Conservation (phyloP, 176 grass and related monocot species). For the Juncus effusus region DNA sequence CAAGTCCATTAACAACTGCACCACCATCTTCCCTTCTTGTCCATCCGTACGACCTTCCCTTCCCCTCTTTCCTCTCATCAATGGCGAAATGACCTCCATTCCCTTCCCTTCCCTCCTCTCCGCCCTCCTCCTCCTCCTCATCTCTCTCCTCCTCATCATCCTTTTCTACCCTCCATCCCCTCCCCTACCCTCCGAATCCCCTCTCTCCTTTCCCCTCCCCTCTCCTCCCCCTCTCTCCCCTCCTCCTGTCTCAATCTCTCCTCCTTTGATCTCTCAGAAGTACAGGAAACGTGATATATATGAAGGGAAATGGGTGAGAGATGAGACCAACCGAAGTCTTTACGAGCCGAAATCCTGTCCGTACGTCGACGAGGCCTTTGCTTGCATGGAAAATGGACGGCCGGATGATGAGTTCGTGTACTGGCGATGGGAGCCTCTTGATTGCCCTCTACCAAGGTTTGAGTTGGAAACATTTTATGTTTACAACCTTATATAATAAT, state of each 20-base stretch:
- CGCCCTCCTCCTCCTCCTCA: slow-evolving; percentile 19
- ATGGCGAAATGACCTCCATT: slow-evolving; percentile 27
- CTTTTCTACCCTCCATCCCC: no score
- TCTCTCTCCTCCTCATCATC: not conserved
- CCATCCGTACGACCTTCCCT: not conserved
- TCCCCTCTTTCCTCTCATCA: slow-evolving; percentile 8
- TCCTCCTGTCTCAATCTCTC: not conserved
- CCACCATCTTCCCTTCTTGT: slow-evolving; percentile 12
- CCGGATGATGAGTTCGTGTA: slow-evolving; percentile 54
- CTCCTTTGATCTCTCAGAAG: not conserved
- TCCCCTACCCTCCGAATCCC: not conserved
- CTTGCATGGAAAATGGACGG: slow-evolving; percentile 66
- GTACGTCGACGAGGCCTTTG: slow-evolving; percentile 88
- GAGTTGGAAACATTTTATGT: no score
- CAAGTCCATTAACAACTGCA: not conserved
- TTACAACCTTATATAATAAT: no score
- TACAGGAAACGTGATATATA: slow-evolving; percentile 55
- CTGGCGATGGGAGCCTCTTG: slow-evolving; percentile 77
- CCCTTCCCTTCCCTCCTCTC: slow-evolving; percentile 10
- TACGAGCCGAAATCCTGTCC: slow-evolving; percentile 74
- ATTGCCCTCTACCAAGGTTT: slow-evolving; percentile 65
- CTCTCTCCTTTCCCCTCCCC: not conserved
- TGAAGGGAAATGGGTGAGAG: slow-evolving; percentile 71
- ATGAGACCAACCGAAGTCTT: slow-evolving; percentile 33
- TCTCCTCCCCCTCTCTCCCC: not conserved